Evolutionary conservation across 495 filamentous ascomycete genomes (phyloP).

Genomic region (Aspergillus nidulans): DNA sequence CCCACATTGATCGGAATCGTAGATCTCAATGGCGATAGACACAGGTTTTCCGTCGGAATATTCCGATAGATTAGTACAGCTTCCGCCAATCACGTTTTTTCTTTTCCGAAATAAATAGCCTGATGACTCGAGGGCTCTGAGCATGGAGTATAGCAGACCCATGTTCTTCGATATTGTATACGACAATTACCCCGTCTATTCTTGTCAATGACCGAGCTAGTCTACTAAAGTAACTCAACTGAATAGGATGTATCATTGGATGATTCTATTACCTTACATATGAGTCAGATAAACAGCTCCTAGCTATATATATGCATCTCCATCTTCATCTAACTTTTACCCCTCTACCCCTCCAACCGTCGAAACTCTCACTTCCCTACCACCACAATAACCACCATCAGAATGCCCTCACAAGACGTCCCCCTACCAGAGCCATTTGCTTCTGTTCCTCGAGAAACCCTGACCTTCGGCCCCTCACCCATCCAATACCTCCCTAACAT

Average conservation of each 20-base stretch:
- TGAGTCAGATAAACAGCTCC: neutral
- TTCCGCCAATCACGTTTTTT: neutral
- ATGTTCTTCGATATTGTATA: no score
- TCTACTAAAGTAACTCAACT: no score
- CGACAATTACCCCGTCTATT: no score
- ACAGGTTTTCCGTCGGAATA: neutral
- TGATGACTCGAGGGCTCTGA: neutral
- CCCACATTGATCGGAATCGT: no score
- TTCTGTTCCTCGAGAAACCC: slow-evolving; percentile 4
- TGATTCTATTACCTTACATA: neutral
- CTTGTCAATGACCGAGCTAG: no score
- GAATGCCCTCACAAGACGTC: neutral
- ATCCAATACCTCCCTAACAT: slow-evolving; percentile 22
- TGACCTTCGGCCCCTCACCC: slow-evolving; percentile 8
- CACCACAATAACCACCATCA: neutral
- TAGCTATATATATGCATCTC: neutral
- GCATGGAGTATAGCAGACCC: neutral
- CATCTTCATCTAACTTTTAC: neutral
- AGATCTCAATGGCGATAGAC: no score
- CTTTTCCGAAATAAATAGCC: neutral
- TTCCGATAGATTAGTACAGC: neutral
- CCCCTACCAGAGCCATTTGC: slow-evolving; percentile 6
- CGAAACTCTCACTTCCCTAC: neutral
- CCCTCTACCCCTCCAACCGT: neutral
- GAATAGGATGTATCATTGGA: neutral